phyloP scores from a whole-genome alignment of 768 basidiomycete genomes.

The Rhizopogon sp. region DNA sequence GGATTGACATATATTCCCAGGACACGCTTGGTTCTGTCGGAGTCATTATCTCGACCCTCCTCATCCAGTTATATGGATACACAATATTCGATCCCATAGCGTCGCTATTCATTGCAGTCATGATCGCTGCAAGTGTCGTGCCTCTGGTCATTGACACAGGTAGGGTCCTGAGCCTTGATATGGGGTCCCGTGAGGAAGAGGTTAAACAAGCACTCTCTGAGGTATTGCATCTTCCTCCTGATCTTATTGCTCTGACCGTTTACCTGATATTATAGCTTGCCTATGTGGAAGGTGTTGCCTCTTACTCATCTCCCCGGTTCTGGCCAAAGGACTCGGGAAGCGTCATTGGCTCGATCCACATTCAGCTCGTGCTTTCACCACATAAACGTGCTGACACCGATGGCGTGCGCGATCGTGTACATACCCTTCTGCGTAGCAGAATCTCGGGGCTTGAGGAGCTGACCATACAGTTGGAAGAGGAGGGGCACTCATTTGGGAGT shows the following conservation, averaged over 20 bases:
- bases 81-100: conserved; percentile 99
- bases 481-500: not conserved
- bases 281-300: conserved; percentile 72
- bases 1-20: conserved; percentile 30
- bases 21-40: conserved; percentile 97
- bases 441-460: conserved; percentile 86
- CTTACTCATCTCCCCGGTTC: conserved; percentile 79
- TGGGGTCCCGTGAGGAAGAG: conserved; percentile 53
- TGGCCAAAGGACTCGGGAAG: conserved; percentile 93
- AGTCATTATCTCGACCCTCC: conserved; percentile 92
- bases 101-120: conserved; percentile 88
- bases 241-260: not conserved
- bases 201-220: conserved; percentile 60
- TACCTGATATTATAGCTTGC: conserved; percentile 45
- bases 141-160: conserved; percentile 95
- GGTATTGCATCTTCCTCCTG: conserved; percentile 34
- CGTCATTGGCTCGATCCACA: conserved; percentile 87
- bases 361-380: conserved; percentile 70
- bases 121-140: conserved; percentile 94
- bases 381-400: conserved; percentile 63
- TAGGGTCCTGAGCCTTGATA: conserved; percentile 79
- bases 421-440: conserved; percentile 59
- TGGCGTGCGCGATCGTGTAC: conserved; percentile 71
- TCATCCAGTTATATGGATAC: conserved; percentile 97
- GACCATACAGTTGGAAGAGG: conserved; percentile 77